A percentile compares a stretch with the other conserved stretches of the same genome.
These are phyloP conservation scores for Fusarium paranaense DNA, from an alignment of 2,329 filamentous ascomycete species.

Conservation along the genomic window DNA sequence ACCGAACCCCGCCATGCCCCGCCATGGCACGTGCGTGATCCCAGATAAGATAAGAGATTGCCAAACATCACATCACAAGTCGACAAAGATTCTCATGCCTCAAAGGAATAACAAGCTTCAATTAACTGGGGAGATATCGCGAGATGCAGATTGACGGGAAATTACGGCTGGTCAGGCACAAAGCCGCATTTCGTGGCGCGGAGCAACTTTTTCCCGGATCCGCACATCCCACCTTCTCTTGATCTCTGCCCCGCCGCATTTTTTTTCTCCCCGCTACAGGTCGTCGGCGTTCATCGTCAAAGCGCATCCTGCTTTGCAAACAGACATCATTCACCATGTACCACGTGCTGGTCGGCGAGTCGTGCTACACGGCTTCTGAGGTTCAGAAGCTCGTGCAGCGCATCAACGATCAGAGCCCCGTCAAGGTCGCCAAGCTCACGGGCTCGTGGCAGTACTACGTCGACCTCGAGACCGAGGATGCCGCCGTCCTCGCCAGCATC, in stretches of 20 bases:
- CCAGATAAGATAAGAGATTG: neutral
- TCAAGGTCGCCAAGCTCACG: constrained; percentile 60
- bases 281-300: constrained; percentile 37
- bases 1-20: constrained; percentile 2
- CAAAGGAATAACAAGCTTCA: neutral
- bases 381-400: constrained; percentile 58
- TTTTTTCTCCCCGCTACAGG: constrained; percentile 38
- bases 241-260: constrained; percentile 34
- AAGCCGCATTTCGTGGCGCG: constrained; percentile 1
- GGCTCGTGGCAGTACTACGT: constrained; percentile 76
- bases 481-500: constrained; percentile 55
- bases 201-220: constrained; percentile 38
- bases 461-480: constrained; percentile 61
- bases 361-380: constrained; percentile 63
- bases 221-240: constrained; percentile 24
- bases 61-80: neutral
- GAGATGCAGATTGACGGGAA: neutral
- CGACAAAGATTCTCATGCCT: neutral
- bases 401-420: constrained; percentile 56
- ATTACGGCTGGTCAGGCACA: neutral
- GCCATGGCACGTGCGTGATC: constrained; percentile 8
- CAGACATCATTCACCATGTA: constrained; percentile 47
- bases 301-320: constrained; percentile 43
- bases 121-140: neutral
- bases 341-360: constrained; percentile 54